Evolutionary conservation across 352 stramenopile species (phyloP), one percentile per base, ranked within the genome.

Genomic region (Pythium grandisporangium): DNA sequence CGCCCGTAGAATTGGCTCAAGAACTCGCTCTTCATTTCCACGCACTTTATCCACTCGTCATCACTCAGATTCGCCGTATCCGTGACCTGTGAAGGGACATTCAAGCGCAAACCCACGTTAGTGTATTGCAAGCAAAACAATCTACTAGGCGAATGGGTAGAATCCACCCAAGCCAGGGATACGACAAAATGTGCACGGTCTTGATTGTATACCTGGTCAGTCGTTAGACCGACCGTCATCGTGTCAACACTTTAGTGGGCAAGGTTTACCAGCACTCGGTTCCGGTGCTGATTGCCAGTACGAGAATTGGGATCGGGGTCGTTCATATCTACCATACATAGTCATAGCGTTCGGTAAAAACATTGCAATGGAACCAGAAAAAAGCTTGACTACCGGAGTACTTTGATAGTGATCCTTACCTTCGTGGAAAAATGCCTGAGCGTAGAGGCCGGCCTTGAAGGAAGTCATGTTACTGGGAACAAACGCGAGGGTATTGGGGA

Each of bases 1-100:
- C 78, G 55, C 7, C 62, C 52, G 51, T 88, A 71, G 48, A 75
- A 84, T 23, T 76, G 60, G 45, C 71, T 85, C 26, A 88, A 45
- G 6, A 82, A 35, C 30, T 80, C 58, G 45, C 75, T 85, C 54
- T 81, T 85, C 50, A 88, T 71, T 7, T 63, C 59, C 2, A 88
- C 52, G 36, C 81, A 62, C 39, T 88, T 60, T 22, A 88, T 47
- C 61, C 63, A 85, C 51, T 82, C 69, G 14, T 43, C 66, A 20
- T 61, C 40, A 0, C 59, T 68, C 23, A 77, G 48, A 19, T 76
- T 63, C 64, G 78, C 73, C 0, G 42, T 49, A 16, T 56, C 37
- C 11, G 26, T 43, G n/a, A 48, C 17, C 40, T 50, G n/a, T n/a
- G n/a, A n/a, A n/a, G n/a, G n/a, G n/a, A n/a, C n/a, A n/a, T n/a